Evolutionary conservation across 116 monocot species (phyloP), one percentile per base, ranked within the genome.

Genomic region (Phalaenopsis hybrid): DNA sequence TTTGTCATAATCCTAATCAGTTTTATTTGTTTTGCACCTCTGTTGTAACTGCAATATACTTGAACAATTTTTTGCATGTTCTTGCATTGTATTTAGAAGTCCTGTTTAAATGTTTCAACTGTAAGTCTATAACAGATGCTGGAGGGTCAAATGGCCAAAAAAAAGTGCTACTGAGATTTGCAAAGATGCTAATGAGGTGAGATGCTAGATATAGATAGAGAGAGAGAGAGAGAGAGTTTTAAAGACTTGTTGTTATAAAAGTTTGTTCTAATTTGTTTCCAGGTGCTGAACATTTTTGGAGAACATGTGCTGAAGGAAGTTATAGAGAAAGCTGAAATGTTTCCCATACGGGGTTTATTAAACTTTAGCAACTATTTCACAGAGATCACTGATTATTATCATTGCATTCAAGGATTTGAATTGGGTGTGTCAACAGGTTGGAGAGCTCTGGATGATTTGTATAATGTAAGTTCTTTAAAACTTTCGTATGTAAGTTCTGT

Each of bases 131-230:
- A 81, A 20, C 74, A 99, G 95, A 83, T 99, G 98, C 65, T 99
- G 93, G 98, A 91, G 95, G 81, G 92, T 95, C 67, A 82, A 79
- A 1, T 99, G 98, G 98, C 98, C 98, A 78, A 85, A 78, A 82
- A 95, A 93, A 85, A 85, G 84, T 79, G 59, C 67, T 81, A 79
- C 70, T 48, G 87, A 92, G 68, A 80, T 79, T 79, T 99, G 89
- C 81, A 99, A 93, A 86, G 95, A 95, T 88, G 98, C 98, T 68
- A 99, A 99, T 87, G 98, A 99, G 98, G 98, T 96, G 77, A 78
- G 81, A 73, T 82, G 25, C 55, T 70, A n/a, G 18, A n/a, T 6
- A 31, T 0, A n/a, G 8, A 48, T 3, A 48, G 7, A 6, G 48
- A 48, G 48, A 48, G 25, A 9, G 9, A 23, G 31, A 8, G 6